phyloP scores from a whole-genome alignment of 2,329 filamentous ascomycete species.

The Alternaria conjuncta region DNA sequence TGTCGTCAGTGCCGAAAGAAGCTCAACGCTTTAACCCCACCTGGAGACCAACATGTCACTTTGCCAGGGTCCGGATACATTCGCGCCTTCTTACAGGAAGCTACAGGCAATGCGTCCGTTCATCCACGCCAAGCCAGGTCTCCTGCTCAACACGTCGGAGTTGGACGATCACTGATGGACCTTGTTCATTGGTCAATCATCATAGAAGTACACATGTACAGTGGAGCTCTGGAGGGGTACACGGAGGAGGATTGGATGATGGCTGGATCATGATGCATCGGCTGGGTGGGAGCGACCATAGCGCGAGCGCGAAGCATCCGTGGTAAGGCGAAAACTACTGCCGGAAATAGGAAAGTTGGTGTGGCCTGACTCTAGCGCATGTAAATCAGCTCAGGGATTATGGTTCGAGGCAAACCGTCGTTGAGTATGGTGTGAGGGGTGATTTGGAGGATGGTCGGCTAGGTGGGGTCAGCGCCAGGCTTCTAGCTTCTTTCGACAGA shows the following conservation, averaged over 20 bases:
- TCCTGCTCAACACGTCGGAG: constrained; percentile 36
- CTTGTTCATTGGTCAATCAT: constrained; percentile 17
- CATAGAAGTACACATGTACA: constrained; percentile 8
- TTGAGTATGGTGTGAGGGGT: constrained; percentile 35
- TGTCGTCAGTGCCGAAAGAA: constrained; percentile 4
- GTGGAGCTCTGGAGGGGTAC: constrained; percentile 34
- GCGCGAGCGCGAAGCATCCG: constrained; percentile 18
- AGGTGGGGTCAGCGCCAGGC: constrained; percentile 27
- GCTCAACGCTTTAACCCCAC: constrained; percentile 20
- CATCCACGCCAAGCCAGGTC: constrained; percentile 25
- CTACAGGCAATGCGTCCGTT: constrained; percentile 23
- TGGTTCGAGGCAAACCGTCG: constrained; percentile 3
- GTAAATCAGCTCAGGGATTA: constrained; percentile 18
- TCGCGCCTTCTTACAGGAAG: constrained; percentile 15
- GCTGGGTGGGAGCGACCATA: constrained; percentile 32
- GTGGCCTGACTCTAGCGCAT: constrained; percentile 26
- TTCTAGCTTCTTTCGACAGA: constrained; percentile 18
- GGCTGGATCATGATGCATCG: constrained; percentile 45
- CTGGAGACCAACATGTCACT: not conserved
- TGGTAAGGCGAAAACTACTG: constrained; percentile 9
- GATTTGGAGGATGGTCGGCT: constrained; percentile 7
- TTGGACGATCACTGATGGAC: not conserved
- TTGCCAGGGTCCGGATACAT: constrained; percentile 16
- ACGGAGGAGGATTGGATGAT: constrained; percentile 17
- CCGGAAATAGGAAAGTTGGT: constrained; percentile 9